Base-by-base conservation (phyloP, 345 rosid species). In the Durio zibethinus region DNA sequence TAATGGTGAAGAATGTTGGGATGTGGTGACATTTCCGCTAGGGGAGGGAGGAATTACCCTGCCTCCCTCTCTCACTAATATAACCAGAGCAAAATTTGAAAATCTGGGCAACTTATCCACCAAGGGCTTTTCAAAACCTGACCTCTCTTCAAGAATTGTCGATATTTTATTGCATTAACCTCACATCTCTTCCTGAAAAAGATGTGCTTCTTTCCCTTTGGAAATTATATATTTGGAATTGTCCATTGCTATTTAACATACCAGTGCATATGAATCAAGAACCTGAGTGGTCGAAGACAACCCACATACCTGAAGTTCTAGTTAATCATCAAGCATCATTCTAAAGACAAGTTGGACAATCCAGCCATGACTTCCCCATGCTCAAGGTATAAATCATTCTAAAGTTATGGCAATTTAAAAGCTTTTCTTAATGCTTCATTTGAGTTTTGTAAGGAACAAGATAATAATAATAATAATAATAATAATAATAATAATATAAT, bases 111-210 rank as follows among this genome's bases (percentile, higher is more conserved):
- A 36, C 42, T 18, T 71, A 48, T 71, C 74, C 60, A 48, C 60
- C 0, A 29, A 11, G 18, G 74, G 60, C 27, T 71, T 20, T 20
- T 50, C 60, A 0, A 31, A 31, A 71, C 54, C 27, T 71, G 18
- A 12, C 38, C 74, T 71, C 60, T 71, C 74, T 29, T 48, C 60
- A n/a, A 48, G 74, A 71, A 71, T 48, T 71, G 74, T 71, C 43
- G 43, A 16, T 71, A 31, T 14, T 31, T 2, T 18, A 71, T 29
- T 71, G 74, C 43, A 11, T 18, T 10, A 54, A 71, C 10, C 57
- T 71, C 1, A 27, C 2, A 48, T 29, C 59, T 48, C 74, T 71
- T 1, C 74, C 60, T 8, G 74, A 70, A 47, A 70, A 70, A 70
- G 25, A 70, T 8, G 38, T 47, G 8, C 16, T 70, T 47, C 40